Evolutionary conservation across 305 asterid genomes (phyloP).

Genomic region (Fraxinus albicans): DNA sequence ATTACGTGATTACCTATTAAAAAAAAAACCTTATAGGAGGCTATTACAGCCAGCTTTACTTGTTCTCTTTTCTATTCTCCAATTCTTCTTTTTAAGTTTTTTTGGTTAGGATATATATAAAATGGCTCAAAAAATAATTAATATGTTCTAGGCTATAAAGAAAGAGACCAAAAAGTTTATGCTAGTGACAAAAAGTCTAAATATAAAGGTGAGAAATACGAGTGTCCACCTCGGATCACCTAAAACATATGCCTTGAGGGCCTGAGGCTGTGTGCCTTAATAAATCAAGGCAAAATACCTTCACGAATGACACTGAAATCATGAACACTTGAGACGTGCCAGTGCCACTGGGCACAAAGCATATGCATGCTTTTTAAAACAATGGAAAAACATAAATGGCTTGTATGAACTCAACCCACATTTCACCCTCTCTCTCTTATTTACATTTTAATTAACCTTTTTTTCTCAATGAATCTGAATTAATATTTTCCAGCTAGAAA

Average conservation of each 20-base stretch:
- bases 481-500: background rate
- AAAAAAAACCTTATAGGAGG: background rate
- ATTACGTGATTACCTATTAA: too few relatives aligned
- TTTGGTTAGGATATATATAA: background rate
- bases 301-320: background rate
- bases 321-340: background rate
- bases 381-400: background rate
- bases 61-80: background rate
- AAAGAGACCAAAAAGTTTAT: background rate
- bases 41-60: background rate
- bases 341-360: background rate
- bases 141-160: background rate
- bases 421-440: background rate
- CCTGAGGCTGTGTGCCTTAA: background rate
- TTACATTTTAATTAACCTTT: background rate
- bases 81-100: background rate
- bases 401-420: background rate
- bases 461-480: background rate
- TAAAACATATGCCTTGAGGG: background rate
- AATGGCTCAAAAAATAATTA: background rate
- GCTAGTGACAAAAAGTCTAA: background rate
- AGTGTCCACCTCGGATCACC: background rate
- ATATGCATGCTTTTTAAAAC: background rate
- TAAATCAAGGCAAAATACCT: background rate
- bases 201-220: background rate